Conservation (phyloP, 2,329 filamentous ascomycete species). For the Penicillium nordicum region DNA sequence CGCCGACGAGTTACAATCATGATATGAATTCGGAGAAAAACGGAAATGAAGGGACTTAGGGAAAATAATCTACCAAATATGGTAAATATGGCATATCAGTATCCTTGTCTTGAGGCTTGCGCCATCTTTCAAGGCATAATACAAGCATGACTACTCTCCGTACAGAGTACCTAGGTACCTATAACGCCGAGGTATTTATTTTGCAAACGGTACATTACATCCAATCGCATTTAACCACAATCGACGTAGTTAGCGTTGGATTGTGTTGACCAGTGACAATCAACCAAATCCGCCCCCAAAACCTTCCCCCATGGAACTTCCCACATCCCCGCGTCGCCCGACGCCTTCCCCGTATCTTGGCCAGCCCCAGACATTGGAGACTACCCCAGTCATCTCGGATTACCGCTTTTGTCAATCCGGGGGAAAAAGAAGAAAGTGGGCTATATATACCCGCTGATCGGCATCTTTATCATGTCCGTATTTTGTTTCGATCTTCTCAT, state of each 20-base stretch:
- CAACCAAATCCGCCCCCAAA: constrained; percentile 13
- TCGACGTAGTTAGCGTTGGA: neutral
- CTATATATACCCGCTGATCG: constrained; percentile 24
- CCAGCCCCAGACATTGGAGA: constrained; percentile 13
- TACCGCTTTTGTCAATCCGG: constrained; percentile 27
- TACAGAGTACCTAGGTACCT: constrained; percentile 1
- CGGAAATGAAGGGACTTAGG: neutral
- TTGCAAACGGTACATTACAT: neutral
- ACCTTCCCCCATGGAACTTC: constrained; percentile 2
- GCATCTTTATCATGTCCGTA: constrained; percentile 5
- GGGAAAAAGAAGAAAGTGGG: neutral
- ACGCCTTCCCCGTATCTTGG: constrained; percentile 27
- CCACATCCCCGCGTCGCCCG: constrained; percentile 16
- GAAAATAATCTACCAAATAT: neutral
- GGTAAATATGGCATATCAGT: neutral
- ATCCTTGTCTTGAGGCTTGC: neutral
- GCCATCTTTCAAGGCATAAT: neutral
- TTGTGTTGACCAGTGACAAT: constrained; percentile 6
- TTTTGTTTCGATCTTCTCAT: constrained; percentile 6
- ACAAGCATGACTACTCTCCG: neutral
- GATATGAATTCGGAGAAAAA: neutral
- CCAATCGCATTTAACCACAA: too few species aligned
- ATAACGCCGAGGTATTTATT: neutral
- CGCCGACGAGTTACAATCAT: neutral
- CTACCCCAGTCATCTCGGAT: constrained; percentile 18